Conservation (phyloP, 208 protist genomes). For the Trichomonas vaginalis region DNA sequence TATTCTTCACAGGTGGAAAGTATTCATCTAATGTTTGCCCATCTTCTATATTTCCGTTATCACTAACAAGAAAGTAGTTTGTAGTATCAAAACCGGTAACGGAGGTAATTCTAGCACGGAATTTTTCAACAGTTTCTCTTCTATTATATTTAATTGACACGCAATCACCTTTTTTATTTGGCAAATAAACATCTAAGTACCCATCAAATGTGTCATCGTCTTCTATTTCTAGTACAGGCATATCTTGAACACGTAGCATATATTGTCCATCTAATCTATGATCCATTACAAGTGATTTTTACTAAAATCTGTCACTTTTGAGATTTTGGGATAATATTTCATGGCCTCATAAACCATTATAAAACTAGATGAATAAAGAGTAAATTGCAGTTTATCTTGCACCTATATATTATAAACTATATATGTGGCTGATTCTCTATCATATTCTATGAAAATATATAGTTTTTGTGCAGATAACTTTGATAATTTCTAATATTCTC, state of each 20-base stretch:
- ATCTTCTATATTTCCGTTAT: background rate
- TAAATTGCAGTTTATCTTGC: too few relatives aligned
- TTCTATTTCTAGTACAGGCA: background rate
- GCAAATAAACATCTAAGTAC: background rate
- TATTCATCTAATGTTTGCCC: background rate
- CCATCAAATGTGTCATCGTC: background rate
- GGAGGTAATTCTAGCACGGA: background rate
- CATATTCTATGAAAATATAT: too few relatives aligned
- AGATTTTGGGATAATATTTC: too few relatives aligned
- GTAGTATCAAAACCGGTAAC: background rate
- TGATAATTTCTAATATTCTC: too few relatives aligned
- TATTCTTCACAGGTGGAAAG: background rate
- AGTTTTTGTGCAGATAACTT: too few relatives aligned
- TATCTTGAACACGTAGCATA: background rate
- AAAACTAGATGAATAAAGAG: too few relatives aligned
- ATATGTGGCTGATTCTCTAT: too few relatives aligned
- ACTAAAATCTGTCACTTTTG: too few relatives aligned
- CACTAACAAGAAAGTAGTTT: background rate
- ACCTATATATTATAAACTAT: too few relatives aligned
- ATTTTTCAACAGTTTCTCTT: background rate
- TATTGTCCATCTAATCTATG: background rate
- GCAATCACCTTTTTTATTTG: background rate
- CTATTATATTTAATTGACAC: background rate
- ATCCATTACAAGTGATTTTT: too few relatives aligned
- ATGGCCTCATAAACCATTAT: too few relatives aligned